Conservation (phyloP, 306 rosid genomes). For the Vigna angularis region DNA sequence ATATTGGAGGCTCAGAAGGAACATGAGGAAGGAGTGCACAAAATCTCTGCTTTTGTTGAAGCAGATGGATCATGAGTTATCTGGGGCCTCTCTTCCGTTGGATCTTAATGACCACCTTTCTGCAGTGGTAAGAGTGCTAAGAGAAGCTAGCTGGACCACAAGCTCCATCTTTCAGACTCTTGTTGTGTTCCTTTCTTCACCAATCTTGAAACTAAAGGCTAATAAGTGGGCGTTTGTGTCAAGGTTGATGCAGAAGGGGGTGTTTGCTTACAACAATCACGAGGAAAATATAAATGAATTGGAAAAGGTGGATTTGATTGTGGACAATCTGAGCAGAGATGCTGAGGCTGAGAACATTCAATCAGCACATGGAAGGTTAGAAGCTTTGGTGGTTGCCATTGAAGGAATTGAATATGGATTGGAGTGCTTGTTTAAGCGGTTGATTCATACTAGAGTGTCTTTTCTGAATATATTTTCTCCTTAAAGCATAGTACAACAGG, state of each 20-base stretch:
- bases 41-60: slow-evolving; percentile 54
- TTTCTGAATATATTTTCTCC: slow-evolving; percentile 67
- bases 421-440: slow-evolving; percentile 69
- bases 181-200: slow-evolving; percentile 58
- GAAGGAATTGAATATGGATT: slow-evolving; percentile 61
- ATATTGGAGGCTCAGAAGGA: slow-evolving; percentile 57
- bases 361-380: slow-evolving; percentile 53
- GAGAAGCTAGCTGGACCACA: slow-evolving; percentile 64
- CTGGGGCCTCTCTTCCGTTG: slow-evolving; percentile 30
- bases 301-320: slow-evolving; percentile 62
- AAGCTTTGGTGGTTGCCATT: slow-evolving; percentile 60
- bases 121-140: slow-evolving; percentile 64
- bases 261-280: slow-evolving; percentile 31
- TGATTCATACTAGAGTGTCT: slow-evolving; percentile 67
- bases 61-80: slow-evolving; percentile 50
- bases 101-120: slow-evolving; percentile 55
- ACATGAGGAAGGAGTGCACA: slow-evolving; percentile 58
- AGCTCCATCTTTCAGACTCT: slow-evolving; percentile 59
- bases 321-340: slow-evolving; percentile 42
- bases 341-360: slow-evolving; percentile 55
- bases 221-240: slow-evolving; percentile 79
- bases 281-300: slow-evolving; percentile 55
- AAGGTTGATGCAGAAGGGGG: slow-evolving; percentile 64
- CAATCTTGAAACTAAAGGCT: slow-evolving; percentile 60
- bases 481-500: background rate